phyloP scores from a whole-genome alignment of 2,329 filamentous ascomycete species.

The Aspergillus tanneri region DNA sequence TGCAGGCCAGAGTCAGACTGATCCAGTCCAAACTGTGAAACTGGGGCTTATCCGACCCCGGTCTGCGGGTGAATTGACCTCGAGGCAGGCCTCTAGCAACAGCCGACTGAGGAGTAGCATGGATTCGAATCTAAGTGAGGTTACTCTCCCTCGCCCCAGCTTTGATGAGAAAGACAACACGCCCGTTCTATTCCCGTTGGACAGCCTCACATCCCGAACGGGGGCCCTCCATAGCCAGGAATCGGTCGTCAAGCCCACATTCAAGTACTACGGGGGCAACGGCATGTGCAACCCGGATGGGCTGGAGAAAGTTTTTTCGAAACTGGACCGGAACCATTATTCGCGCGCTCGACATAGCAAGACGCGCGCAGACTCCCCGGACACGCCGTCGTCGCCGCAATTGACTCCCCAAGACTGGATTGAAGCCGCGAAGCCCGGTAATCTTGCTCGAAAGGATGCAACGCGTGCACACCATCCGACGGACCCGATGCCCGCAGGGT shows the following conservation, averaged over 20 bases:
- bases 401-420: slow-evolving; percentile 46
- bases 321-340: slow-evolving; percentile 25
- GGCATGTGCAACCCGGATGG: slow-evolving; percentile 22
- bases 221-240: slow-evolving; percentile 27
- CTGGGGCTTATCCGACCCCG: slow-evolving; percentile 29
- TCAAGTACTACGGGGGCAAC: slow-evolving; percentile 23
- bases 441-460: slow-evolving; percentile 5
- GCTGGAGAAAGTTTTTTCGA: slow-evolving; percentile 22
- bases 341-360: no score
- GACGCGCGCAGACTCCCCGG: no score
- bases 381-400: slow-evolving; percentile 28
- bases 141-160: slow-evolving; percentile 25
- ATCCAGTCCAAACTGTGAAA: slow-evolving; percentile 23
- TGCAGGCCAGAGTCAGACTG: slow-evolving; percentile 27
- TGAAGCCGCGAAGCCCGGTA: slow-evolving; percentile 33
- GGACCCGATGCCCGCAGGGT: slow-evolving; percentile 11
- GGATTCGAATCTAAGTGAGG: slow-evolving; percentile 35
- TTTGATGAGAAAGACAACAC: slow-evolving; percentile 23
- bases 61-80: slow-evolving; percentile 37
- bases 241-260: slow-evolving; percentile 23
- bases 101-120: slow-evolving; percentile 32
- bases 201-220: slow-evolving; percentile 28
- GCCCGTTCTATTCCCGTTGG: slow-evolving; percentile 35
- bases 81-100: slow-evolving; percentile 31
- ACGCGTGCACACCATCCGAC: slow-evolving; percentile 23